These are phyloP conservation scores for Vitis cinerea DNA, from an alignment of 164 flowering plant genomes.

Conservation along the genomic window DNA sequence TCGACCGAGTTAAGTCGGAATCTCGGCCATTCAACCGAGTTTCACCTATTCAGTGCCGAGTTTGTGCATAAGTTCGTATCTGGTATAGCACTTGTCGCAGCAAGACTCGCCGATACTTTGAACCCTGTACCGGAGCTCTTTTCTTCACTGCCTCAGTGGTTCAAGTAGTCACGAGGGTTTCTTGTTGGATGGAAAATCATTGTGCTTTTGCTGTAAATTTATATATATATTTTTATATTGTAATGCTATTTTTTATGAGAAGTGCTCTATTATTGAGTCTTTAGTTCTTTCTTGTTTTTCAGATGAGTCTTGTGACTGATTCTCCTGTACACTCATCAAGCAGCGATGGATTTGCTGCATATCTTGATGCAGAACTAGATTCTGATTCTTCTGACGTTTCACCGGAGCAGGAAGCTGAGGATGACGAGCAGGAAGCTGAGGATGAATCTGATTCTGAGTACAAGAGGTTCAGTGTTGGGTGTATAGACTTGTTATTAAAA, in stretches of 20 bases:
- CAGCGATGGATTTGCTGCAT: constrained; percentile 69
- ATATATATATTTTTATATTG: too few relatives aligned
- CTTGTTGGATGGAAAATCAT: background rate
- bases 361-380: constrained; percentile 51
- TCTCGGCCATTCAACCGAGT: too few relatives aligned
- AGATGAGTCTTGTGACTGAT: constrained; percentile 51
- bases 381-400: constrained; percentile 37
- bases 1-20: too few relatives aligned
- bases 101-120: too few relatives aligned
- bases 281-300: background rate
- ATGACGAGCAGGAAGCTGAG: constrained; percentile 8
- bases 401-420: constrained; percentile 23
- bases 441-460: constrained; percentile 13
- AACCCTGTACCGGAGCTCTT: too few relatives aligned
- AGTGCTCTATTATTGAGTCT: too few relatives aligned
- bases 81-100: too few relatives aligned
- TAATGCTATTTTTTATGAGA: too few relatives aligned
- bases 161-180: background rate
- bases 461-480: constrained; percentile 11
- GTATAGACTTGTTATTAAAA: background rate
- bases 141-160: background rate
- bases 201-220: background rate
- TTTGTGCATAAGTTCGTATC: too few relatives aligned
- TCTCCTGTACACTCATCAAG: constrained; percentile 65
- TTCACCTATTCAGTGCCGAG: too few relatives aligned